Base-by-base conservation (phyloP, 2,329 filamentous ascomycete species). In the Rasamsonia emersonii region DNA sequence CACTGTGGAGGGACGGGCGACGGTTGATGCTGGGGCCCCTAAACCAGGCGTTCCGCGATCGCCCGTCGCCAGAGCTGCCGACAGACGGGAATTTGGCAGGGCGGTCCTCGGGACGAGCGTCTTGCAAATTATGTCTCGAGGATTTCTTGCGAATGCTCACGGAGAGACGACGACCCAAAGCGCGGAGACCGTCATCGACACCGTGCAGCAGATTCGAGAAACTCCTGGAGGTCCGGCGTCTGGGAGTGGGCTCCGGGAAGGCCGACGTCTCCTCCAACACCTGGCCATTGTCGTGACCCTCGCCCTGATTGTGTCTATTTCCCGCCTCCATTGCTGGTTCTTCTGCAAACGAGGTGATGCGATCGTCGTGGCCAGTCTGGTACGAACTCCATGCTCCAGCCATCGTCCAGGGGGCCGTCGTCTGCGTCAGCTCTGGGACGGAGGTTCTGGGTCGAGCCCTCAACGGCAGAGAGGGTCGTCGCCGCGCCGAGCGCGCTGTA, bases 151-250 rank as follows among this genome's bases (percentile, higher is more conserved):
- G 58, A 31, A 63, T 41, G 9, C 51, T 58, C 15, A 64, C 50
- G 4, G 61, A 64, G 28, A 62, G 39, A 7, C 59, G 54, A 37
- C 60, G 60, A 9, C 57, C 56, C 15, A 62, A 47, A 6, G 59
- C 58, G 19, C 58, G 55, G 32, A 64, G 37, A 4, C 60, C 61
- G 35, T 59, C 52, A n/a, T n/a, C 36, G 38, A 63, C 56, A 3
- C 58, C 55, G 37, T 63, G 58, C 28, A 58, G 55, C 32, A 64
- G 41, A 21, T 45, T 58, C 21, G 61, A 64, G 41, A 64, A 62
- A 38, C 59, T 64, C 44, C 59, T 63, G 30, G 58, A 46, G 24
- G 45, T 40, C 19, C 54, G 57, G 15, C 51, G 54, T n/a, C 49
- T 45, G n/a, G 49, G 49, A 9, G 40, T 39, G 6, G 50, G 47